These are phyloP conservation scores for Daldinia sp. DNA, from an alignment of 2,329 filamentous ascomycete genomes.

Conservation along the genomic window DNA sequence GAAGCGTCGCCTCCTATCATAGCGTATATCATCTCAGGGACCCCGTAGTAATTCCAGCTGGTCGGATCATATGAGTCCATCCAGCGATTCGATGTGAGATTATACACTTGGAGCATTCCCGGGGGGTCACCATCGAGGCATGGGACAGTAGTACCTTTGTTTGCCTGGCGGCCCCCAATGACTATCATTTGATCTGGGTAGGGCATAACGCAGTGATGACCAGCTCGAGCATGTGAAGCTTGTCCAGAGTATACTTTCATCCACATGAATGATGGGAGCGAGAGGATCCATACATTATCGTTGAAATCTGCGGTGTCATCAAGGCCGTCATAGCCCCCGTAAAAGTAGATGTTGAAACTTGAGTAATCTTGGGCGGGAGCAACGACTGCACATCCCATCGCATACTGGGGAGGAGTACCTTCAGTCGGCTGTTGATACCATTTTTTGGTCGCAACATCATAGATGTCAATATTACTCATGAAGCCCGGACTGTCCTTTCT, in stretches of 20 bases:
- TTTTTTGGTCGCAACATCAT: conserved; percentile 75
- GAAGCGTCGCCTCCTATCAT: conserved; percentile 75
- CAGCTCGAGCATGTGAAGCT: conserved; percentile 70
- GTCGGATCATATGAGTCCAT: conserved; percentile 75
- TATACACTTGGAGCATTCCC: conserved; percentile 73
- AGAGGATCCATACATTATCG: conserved; percentile 84
- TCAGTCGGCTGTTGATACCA: conserved; percentile 79
- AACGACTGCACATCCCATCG: conserved; percentile 80
- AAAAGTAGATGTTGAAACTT: conserved; percentile 87
- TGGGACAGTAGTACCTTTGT: conserved; percentile 41
- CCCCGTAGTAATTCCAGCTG: conserved; percentile 73
- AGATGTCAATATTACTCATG: conserved; percentile 79
- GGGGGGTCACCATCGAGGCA: conserved; percentile 62
- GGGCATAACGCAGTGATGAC: conserved; percentile 79
- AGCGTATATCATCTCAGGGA: conserved; percentile 72
- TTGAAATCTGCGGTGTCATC: conserved; percentile 55
- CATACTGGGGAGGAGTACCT: conserved; percentile 66
- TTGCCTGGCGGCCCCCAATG: conserved; percentile 73
- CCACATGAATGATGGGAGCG: conserved; percentile 85
- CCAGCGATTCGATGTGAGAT: conserved; percentile 78
- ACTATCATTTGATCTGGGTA: conserved; percentile 86
- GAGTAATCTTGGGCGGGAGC: conserved; percentile 77
- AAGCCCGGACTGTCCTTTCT: conserved; percentile 76
- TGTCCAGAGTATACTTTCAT: conserved; percentile 63
- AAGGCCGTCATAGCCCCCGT: conserved; percentile 77